A percentile compares a stretch with the other conserved stretches of the same genome.
Evolutionary conservation across 225 moss, liverwort and hornwort species (phyloP).

Genomic region (Pseudisothecium myosuroides): DNA sequence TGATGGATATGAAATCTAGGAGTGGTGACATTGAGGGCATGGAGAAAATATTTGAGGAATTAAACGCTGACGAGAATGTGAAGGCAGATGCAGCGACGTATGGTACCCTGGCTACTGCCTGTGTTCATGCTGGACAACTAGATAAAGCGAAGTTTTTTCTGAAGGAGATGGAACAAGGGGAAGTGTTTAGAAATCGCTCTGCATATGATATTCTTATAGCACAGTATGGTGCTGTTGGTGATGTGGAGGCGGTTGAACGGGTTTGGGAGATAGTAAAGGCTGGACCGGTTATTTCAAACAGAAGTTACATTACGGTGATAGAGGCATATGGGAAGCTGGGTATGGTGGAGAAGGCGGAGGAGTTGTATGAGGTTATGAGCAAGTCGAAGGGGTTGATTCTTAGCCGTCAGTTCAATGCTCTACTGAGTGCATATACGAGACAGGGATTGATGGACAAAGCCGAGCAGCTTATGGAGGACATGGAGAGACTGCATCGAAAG

Average conservation of each 20-base stretch:
- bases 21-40: conserved; percentile 41
- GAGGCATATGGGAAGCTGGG: conserved; percentile 65
- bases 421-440: conserved; percentile 39
- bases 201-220: conserved; percentile 54
- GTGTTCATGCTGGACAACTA: conserved; percentile 30
- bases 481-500: conserved; percentile 17
- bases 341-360: conserved; percentile 58
- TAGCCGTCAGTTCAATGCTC: conserved; percentile 51
- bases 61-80: conserved; percentile 47
- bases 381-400: conserved; percentile 33
- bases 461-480: conserved; percentile 33
- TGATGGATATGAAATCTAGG: conserved; percentile 51
- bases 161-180: conserved; percentile 38
- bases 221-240: conserved; percentile 54
- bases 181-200: conserved; percentile 23
- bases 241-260: conserved; percentile 46
- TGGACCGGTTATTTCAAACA: conserved; percentile 19
- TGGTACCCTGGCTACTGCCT: conserved; percentile 51
- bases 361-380: conserved; percentile 36
- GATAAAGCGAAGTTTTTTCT: conserved; percentile 46
- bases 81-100: conserved; percentile 54
- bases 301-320: conserved; percentile 50
- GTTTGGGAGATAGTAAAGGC: conserved; percentile 49
- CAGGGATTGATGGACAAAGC: conserved; percentile 45
- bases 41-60: conserved; percentile 52